Evolutionary conservation across 2,329 filamentous ascomycete species (phyloP), one percentile per base, ranked within the genome.

Genomic region (Neospermospora avenae): DNA sequence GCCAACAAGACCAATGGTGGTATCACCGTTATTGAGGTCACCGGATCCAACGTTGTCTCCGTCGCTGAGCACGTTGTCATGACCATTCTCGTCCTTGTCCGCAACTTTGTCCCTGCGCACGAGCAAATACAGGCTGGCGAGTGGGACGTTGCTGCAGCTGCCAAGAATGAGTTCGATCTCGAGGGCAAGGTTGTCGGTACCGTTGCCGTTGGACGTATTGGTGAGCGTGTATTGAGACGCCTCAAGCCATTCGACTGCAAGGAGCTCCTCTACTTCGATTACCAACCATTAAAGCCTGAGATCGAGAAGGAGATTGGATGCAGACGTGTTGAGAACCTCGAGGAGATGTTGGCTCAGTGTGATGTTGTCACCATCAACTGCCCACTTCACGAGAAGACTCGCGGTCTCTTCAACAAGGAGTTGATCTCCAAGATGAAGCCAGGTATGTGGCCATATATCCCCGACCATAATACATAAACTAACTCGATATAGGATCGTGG

Each of bases 281-380:
- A 99, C 89, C 95, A 99, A 84, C 92, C 93, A 55, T 84, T 99
- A 67, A 83, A 80, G 63, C 74, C 91, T 63, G 92, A 96, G 81
- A 82, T 86, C 71, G 93, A 98, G 86, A 86, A 89, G 78, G 93
- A 97, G 83, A 98, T 98, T 78, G 93, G 93, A 76, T 93, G 88
- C 85, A 85, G 91, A 72, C 87, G 95, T 64, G 92, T 98, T 62
- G 89, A 93, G 52, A 84, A 76, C 72, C 87, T 99, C 72, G 93
- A 97, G 83, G 93, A 98, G 77, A 88, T 99, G 86, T 79, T 99
- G 65, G 83, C 85, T 42, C 91, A 96, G 83, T 98, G 93, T 77
- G 95, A 98, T 71, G 85, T 98, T 64, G 93, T 99, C 77, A 99
- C 95, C 74, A 98, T 99, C 82, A 99, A 99, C 88, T 97, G 93